phyloP scores from a whole-genome alignment of 805 yeast species.

The Saccharomyces cerevisiae region DNA sequence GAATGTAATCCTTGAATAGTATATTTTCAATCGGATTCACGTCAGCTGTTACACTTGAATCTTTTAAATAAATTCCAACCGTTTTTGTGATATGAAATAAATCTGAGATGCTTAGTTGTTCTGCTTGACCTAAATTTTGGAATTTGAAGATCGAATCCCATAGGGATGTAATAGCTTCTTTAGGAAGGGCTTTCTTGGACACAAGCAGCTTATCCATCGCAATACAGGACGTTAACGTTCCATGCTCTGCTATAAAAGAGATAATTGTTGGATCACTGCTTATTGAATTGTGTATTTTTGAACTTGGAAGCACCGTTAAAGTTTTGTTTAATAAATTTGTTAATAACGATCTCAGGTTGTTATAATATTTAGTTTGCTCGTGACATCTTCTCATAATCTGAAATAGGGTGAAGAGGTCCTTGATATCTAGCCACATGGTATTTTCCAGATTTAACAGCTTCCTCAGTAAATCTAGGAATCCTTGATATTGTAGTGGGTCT shows the following conservation, averaged over 20 bases:
- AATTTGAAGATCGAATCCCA: constrained; percentile 22
- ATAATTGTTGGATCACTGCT: constrained; percentile 3
- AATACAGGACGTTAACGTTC: constrained; percentile 20
- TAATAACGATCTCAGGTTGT: constrained; percentile 17
- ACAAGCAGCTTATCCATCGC: constrained; percentile 23
- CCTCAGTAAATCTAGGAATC: constrained; percentile 23
- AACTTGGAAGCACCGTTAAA: constrained; percentile 23
- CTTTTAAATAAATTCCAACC: constrained; percentile 23
- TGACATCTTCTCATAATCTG: constrained; percentile 14
- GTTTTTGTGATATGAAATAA: constrained; percentile 28
- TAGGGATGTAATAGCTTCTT: constrained; percentile 6
- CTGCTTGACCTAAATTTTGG: constrained; percentile 6
- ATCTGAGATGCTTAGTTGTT: constrained; percentile 12
- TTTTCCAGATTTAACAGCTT: constrained; percentile 21
- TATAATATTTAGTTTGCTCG: constrained; percentile 22
- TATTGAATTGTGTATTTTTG: constrained; percentile 8
- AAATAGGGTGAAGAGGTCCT: constrained; percentile 8
- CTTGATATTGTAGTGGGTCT: constrained; percentile 30
- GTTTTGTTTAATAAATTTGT: constrained; percentile 21
- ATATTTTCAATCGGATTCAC: constrained; percentile 2
- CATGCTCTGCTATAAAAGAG: constrained; percentile 12
- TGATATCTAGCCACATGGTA: constrained; percentile 14
- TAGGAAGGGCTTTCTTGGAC: constrained; percentile 4
- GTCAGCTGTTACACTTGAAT: constrained; percentile 2
- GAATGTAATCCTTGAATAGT: constrained; percentile 8